A percentile compares a stretch with the other conserved stretches of the same genome.
phyloP scores from a whole-genome alignment of 768 basidiomycete species.

The Hericium alpestre region DNA sequence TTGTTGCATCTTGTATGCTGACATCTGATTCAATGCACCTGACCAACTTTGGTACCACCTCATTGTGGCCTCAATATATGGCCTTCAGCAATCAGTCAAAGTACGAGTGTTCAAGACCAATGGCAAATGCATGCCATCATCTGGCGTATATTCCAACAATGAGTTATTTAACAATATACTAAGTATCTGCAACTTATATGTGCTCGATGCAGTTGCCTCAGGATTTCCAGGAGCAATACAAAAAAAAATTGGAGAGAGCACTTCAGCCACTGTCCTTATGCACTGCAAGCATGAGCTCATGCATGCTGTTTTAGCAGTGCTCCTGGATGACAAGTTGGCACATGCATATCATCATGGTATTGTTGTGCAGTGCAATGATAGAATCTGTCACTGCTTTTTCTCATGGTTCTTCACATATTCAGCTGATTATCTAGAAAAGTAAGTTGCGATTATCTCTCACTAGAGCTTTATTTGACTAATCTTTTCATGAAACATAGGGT shows the following conservation, averaged over 20 bases:
- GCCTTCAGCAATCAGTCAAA: too few species aligned
- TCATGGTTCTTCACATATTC: constrained; percentile 20
- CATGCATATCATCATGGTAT: constrained; percentile 19
- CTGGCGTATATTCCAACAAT: too few species aligned
- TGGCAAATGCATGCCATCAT: too few species aligned
- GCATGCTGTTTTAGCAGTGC: constrained; percentile 18
- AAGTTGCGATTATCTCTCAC: background rate
- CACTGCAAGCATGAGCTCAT: constrained; percentile 25
- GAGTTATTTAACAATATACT: too few species aligned
- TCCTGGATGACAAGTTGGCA: constrained; percentile 16
- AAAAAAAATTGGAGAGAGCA: background rate
- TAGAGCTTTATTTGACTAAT: too few species aligned
- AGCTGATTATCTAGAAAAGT: constrained; percentile 29
- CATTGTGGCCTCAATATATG: too few species aligned
- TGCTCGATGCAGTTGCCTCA: constrained; percentile 19
- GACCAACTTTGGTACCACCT: too few species aligned
- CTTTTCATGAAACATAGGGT: constrained; percentile 4
- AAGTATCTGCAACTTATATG: background rate
- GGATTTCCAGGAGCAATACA: constrained; percentile 19
- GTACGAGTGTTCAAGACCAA: too few species aligned
- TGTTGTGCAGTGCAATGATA: constrained; percentile 19
- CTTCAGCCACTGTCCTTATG: constrained; percentile 15
- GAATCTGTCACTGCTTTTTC: constrained; percentile 15
- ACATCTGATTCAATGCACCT: too few species aligned
- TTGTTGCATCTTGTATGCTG: too few species aligned